Conservation (phyloP, 768 basidiomycete species). For the Tremella fuciformis region DNA sequence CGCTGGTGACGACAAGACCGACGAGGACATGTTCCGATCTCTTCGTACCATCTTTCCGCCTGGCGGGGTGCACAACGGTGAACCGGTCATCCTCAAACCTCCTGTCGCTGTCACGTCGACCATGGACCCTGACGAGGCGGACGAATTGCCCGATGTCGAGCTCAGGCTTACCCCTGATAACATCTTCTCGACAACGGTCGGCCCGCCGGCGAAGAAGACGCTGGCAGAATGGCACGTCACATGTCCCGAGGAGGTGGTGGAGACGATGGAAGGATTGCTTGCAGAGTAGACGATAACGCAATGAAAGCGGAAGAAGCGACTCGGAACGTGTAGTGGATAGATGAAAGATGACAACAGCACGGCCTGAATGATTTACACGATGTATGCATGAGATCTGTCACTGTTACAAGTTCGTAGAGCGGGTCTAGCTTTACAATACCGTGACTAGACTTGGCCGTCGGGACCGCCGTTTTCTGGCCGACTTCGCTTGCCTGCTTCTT, state of each 20-base stretch:
- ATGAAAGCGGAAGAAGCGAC: not conserved
- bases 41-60: constrained; percentile 62
- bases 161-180: constrained; percentile 66
- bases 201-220: constrained; percentile 78
- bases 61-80: constrained; percentile 44
- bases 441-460: not conserved
- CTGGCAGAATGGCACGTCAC: constrained; percentile 90
- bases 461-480: constrained; percentile 51
- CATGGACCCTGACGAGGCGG: constrained; percentile 48
- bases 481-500: constrained; percentile 57
- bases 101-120: constrained; percentile 58
- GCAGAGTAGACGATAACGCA: constrained; percentile 1
- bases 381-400: not conserved
- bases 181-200: constrained; percentile 91
- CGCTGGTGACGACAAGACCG: constrained; percentile 98
- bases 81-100: constrained; percentile 54
- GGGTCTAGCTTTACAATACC: not conserved
- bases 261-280: constrained; percentile 59
- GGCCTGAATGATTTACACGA: not conserved
- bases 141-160: constrained; percentile 56
- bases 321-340: not conserved
- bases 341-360: too few species aligned
- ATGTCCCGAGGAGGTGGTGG: constrained; percentile 79
- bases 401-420: not conserved
- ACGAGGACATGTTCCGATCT: constrained; percentile 99